These are phyloP conservation scores for Neoarthrinium moseri DNA, from an alignment of 2,329 filamentous ascomycete genomes.

Conservation along the genomic window DNA sequence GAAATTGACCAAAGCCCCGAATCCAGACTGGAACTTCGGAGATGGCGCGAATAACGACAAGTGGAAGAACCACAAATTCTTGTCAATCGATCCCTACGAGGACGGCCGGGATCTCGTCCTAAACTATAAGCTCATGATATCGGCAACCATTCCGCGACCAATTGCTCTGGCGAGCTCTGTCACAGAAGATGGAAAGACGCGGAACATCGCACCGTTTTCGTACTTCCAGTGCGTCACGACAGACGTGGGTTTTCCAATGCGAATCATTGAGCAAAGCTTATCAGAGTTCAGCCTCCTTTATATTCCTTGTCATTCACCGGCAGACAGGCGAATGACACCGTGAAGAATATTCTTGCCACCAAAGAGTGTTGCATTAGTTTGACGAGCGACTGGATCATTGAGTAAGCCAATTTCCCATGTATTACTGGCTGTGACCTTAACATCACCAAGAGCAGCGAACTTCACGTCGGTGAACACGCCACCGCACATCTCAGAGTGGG, in stretches of 20 bases:
- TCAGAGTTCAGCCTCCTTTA: slow-evolving; percentile 15
- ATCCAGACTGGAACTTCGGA: slow-evolving; percentile 7
- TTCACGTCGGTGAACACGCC: slow-evolving; percentile 16
- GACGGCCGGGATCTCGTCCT: slow-evolving; percentile 10
- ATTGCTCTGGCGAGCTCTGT: slow-evolving; percentile 2
- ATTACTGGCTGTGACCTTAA: not conserved
- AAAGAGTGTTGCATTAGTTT: slow-evolving; percentile 16
- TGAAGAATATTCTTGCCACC: slow-evolving; percentile 16
- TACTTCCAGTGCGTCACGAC: slow-evolving; percentile 2
- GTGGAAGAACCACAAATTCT: slow-evolving; percentile 7
- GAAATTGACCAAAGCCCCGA: slow-evolving; percentile 8
- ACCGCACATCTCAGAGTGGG: slow-evolving; percentile 15
- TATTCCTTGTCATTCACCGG: slow-evolving; percentile 20
- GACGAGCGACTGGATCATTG: slow-evolving; percentile 18
- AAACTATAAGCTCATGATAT: slow-evolving; percentile 18
- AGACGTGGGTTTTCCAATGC: not conserved
- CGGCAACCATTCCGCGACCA: not conserved
- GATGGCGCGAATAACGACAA: slow-evolving; percentile 8
- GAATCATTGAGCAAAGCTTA: not conserved
- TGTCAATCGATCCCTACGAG: slow-evolving; percentile 9
- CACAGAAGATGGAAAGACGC: not conserved
- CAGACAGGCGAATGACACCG: slow-evolving; percentile 14
- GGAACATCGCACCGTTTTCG: slow-evolving; percentile 4
- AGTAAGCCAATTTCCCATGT: slow-evolving; percentile 1
- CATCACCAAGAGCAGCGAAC: slow-evolving; percentile 12